Base-by-base conservation (phyloP, 1,284 basidiomycete species). In the Trichosporon inkin region DNA sequence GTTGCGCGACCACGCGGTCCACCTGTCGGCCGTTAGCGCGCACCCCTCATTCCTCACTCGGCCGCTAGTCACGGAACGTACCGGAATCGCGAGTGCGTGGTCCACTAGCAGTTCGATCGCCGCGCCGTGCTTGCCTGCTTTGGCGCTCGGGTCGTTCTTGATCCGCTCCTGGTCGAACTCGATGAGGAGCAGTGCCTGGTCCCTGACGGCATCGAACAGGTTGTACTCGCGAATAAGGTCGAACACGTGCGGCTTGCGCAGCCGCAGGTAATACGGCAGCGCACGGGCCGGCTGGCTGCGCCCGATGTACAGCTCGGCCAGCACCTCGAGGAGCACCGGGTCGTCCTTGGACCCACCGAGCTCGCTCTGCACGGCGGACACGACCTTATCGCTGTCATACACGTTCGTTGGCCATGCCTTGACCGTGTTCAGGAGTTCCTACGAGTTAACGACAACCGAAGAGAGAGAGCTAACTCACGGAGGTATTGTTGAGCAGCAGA, bases 261-360 rank as follows among this genome's bases (percentile, higher is more conserved):
- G 81, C 3, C 90, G 85, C 10, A 99, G 82, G 78, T 88, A 91
- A 79, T 87, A 98, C 0, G 90, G 89, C 1, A 99, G 80, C 0
- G 95, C 96, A 78, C 95, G 94, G 22, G 90, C 92, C 0, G 91
- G 92, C 79, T 98, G 93, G 2, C 89, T 86, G 67, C 95, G 93
- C 13, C 85, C 81, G 22, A 88, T 86, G 75, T 92, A 92, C 86
- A 99, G 80, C 73, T 98, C 93, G 0, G 90, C 91, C 19, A 99
- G 81, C 73, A 89, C 93, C 72, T 95, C 92, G 86, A 97, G 91
- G 11, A 98, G 81, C 6, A 90, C 72, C 0, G 84, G 82, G 1
- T 80, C 77, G 40, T 84, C 84, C 0, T 85, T 81, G 1, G 80
- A 79, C 24, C 84, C 84, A 53, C 90, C 86, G 13, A 97, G 81